Evolutionary conservation across 371 early-diverging fungal species (phyloP), one percentile per base, ranked within the genome.

Genomic region (Rhizopus stolonifer): DNA sequence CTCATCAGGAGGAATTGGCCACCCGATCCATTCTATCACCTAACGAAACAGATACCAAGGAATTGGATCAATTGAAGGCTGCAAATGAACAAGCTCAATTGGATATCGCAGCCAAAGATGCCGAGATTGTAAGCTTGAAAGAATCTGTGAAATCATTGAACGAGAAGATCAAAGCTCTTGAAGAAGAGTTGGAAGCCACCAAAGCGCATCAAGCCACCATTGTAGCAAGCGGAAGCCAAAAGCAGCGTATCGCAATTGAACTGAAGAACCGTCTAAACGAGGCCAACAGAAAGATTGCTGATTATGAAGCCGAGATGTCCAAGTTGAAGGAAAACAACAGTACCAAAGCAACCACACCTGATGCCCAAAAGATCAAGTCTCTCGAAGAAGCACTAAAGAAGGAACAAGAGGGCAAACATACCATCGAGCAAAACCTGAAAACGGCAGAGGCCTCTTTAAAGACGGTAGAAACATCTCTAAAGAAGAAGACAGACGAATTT

Each of bases 211-310:
- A 34, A 24, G 23, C 36, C 7, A 21, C 6, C 7, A 17, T 53
- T 33, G 26, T 33, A 2, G 4, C 15, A 6, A 58, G 49, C n/a
- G 40, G 36, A 2, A 52, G 48, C 19, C 52, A 62, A n/a, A 52
- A 54, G 57, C 52, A 52, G 4, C 62, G 62, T 18, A 21, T 56
- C 11, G 57, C 57, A 1, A 36, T 56, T 25, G 62, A 62, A 21
- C 24, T 52, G 9, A 62, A 36, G n/a, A 36, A 59, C 42, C 38
- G 39, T 11, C 19, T 55, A 0, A 11, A 18, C 4, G 47, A 49
- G 15, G 24, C 24, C 2, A 42, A 23, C 1, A 17, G 24, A 15
- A 49, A 49, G 42, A 17, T 43, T 2, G 21, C 14, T 14, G 54
- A 61, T 15, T 32, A 36, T 3, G 55, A 55, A 13, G n/a, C n/a